Evolutionary conservation across 768 basidiomycete genomes (phyloP), one percentile per base, ranked within the genome.

Genomic region (Boletellus ananiceps): DNA sequence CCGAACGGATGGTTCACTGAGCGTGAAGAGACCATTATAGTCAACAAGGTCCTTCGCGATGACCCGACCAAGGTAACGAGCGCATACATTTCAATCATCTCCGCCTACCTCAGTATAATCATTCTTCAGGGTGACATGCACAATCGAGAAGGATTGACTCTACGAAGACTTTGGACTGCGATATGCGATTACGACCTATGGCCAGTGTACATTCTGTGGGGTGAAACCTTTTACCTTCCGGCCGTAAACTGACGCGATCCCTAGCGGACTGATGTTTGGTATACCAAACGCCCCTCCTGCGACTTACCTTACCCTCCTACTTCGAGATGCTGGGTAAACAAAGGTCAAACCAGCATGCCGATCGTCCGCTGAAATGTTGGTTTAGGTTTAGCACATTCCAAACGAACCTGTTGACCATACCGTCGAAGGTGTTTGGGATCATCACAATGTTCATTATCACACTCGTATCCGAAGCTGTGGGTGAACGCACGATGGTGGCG

Each of bases 1-100:
- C 78, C 77, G 0, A 76, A 78, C 34, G 80, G 82, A 0, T 84
- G 82, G 82, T 83, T 83, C 59, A 79, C 75, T 0, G 79, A 81
- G 40, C 68, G 77, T 18, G 79, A 84, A 52, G 83, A 84, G 56
- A 65, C 71, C 1, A 85, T 86, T 42, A 72, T 81, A 1, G 80
- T 83, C 2, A 74, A 76, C 40, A 73, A 80, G 12, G 70, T 85
- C n/a, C 66, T 84, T 18, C 72, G 83, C 6, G 83, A 84, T 60
- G 82, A 84, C 58, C 82, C 82, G 4, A 72, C 75, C 8, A 83
- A 82, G 67, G 78, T 73, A 16, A 44, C 15, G 7, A 11, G 37
- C 29, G 27, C 16, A 32, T 46, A 13, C 3, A 31, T 38, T 18
- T 5, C 2, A 27, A 2, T 19, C 19, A 31, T 19, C 9, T 21